A percentile compares a stretch with the other conserved stretches of the same genome.
Conservation (phyloP, 2,329 filamentous ascomycete species). For the Nectriaceae sp. region DNA sequence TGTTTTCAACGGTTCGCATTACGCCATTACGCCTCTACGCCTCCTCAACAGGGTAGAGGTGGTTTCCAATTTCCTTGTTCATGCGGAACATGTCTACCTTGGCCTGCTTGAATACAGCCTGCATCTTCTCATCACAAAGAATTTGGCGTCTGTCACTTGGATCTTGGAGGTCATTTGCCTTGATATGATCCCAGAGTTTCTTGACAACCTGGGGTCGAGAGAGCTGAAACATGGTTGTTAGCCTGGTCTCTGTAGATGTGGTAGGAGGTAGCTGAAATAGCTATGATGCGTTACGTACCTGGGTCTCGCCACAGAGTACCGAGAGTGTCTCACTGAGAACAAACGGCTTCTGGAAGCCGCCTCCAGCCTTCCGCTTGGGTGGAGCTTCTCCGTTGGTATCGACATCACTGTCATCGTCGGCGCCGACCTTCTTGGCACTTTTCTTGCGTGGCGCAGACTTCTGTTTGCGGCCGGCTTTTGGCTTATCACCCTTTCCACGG, state of each 20-base stretch:
- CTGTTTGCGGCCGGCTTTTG: conserved; percentile 64
- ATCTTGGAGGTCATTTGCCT: conserved; percentile 83
- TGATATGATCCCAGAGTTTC: conserved; percentile 95
- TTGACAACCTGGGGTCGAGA: conserved; percentile 96
- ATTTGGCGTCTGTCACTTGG: conserved; percentile 92
- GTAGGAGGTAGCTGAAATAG: background rate
- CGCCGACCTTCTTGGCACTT: conserved; percentile 72
- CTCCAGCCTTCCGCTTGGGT: conserved; percentile 79
- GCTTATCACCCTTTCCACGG: conserved; percentile 68
- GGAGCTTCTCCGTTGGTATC: conserved; percentile 59
- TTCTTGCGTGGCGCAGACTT: conserved; percentile 67
- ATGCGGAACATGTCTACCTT: conserved; percentile 99
- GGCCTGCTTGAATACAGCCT: conserved; percentile 87
- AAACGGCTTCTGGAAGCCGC: conserved; percentile 90
- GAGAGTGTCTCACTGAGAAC: conserved; percentile 70
- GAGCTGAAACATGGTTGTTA: conserved; percentile 54
- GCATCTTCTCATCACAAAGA: conserved; percentile 86
- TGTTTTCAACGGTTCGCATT: no score
- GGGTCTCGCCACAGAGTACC: conserved; percentile 68
- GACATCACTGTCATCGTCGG: conserved; percentile 78
- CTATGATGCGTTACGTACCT: conserved; percentile 47
- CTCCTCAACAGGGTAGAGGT: conserved; percentile 80
- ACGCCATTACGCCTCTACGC: no score
- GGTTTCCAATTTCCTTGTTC: conserved; percentile 92
- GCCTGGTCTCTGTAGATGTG: no score